Conservation (phyloP, 1,284 basidiomycete species). For the Rhodofomes roseus region DNA sequence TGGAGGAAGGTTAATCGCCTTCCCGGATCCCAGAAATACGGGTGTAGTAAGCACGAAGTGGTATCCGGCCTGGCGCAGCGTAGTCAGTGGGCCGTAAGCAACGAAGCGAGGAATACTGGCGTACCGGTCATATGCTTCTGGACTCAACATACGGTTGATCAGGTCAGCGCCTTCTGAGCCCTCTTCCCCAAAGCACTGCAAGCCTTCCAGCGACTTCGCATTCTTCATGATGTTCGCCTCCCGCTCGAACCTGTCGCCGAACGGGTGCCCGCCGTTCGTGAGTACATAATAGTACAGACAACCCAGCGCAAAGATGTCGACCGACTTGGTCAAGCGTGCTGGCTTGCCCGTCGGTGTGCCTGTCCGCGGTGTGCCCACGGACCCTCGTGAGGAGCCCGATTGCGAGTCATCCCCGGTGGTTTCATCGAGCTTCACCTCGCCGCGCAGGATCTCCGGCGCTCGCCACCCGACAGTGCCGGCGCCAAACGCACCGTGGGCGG, state of each 20-base stretch:
- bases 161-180: conserved; percentile 82
- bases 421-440: conserved; percentile 88
- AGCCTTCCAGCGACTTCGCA: conserved; percentile 60
- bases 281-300: conserved; percentile 92
- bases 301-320: conserved; percentile 92
- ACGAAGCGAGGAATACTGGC: conserved; percentile 20
- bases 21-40: conserved; percentile 94
- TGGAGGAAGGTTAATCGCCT: conserved; percentile 90
- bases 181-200: conserved; percentile 87
- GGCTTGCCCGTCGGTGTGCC: conserved; percentile 40
- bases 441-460: conserved; percentile 88
- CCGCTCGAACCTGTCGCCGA: conserved; percentile 85
- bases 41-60: conserved; percentile 82
- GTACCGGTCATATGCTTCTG: conserved; percentile 70
- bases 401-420: conserved; percentile 62
- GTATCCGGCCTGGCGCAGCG: conserved; percentile 70
- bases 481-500: conserved; percentile 75
- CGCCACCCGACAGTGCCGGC: conserved; percentile 94
- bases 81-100: conserved; percentile 25
- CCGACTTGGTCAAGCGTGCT: conserved; percentile 83
- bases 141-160: conserved; percentile 73
- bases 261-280: conserved; percentile 87
- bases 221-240: conserved; percentile 91
- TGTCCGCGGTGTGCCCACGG: conserved; percentile 45
- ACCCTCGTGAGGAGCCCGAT: conserved; percentile 52